Evolutionary conservation across 2,329 filamentous ascomycete genomes (phyloP).

Genomic region (Daldinia sp.): DNA sequence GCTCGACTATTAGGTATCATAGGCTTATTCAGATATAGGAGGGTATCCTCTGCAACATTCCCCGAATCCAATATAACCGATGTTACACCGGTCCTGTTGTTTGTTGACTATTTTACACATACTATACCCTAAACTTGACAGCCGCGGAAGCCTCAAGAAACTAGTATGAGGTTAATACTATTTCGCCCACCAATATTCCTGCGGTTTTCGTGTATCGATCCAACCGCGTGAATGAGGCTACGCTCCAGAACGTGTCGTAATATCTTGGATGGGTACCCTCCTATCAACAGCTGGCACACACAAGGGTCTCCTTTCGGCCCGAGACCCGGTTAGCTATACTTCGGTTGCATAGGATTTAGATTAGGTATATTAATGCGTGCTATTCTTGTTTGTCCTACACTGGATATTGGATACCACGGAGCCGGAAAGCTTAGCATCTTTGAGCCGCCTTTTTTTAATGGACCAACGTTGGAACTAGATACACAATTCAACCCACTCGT

Average conservation of each 20-base stretch:
- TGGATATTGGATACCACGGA: slow-evolving; percentile 11
- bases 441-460: neutral
- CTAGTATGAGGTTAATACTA: slow-evolving; percentile 3
- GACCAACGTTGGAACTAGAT: neutral
- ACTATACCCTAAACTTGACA: neutral
- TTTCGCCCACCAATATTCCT: neutral
- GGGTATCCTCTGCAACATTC: slow-evolving; percentile 8
- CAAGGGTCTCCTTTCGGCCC: slow-evolving; percentile 4
- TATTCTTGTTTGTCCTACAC: neutral
- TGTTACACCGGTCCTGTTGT: neutral
- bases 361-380: neutral
- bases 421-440: neutral
- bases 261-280: neutral
- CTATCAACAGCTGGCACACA: neutral
- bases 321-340: neutral
- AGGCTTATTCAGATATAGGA: slow-evolving; percentile 12
- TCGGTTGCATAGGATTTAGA: neutral
- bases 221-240: neutral
- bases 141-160: neutral
- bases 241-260: neutral
- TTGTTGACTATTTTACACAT: neutral
- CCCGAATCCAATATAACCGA: slow-evolving; percentile 15
- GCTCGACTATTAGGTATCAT: neutral
- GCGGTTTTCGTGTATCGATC: neutral
- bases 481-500: neutral